These are phyloP conservation scores for Sporothrix brunneoviolacea DNA, from an alignment of 2,329 filamentous ascomycete genomes.

Conservation along the genomic window DNA sequence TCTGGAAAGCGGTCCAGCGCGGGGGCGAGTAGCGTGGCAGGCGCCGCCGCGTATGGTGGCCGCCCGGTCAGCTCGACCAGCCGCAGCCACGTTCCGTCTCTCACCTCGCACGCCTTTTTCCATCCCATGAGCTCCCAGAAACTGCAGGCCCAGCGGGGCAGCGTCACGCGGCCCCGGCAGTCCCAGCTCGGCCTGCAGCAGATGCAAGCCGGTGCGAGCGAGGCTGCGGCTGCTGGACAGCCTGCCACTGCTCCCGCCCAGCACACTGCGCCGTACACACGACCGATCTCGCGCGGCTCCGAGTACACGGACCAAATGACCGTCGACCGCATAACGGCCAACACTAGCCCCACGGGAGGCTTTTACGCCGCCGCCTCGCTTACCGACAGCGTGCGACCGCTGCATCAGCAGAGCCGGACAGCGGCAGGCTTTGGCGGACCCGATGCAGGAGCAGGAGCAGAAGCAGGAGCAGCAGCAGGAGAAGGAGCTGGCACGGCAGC, in stretches of 20 bases:
- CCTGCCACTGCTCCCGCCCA: constrained; percentile 27
- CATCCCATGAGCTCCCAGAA: constrained; percentile 95
- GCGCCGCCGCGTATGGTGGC: constrained; percentile 30
- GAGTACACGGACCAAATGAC: constrained; percentile 71
- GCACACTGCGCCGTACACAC: constrained; percentile 38
- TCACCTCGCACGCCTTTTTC: constrained; percentile 88
- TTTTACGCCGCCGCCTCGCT: constrained; percentile 55
- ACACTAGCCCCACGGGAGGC: constrained; percentile 63
- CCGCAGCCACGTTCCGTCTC: constrained; percentile 80
- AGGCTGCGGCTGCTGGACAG: neutral
- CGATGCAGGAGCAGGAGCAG: constrained; percentile 18
- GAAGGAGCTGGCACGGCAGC: constrained; percentile 17
- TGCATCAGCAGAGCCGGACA: constrained; percentile 46
- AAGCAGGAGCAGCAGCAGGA: neutral
- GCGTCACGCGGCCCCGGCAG: constrained; percentile 32
- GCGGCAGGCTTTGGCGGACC: constrained; percentile 12
- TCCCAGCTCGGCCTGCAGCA: constrained; percentile 19
- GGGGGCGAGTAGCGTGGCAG: constrained; percentile 24
- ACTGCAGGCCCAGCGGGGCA: constrained; percentile 79
- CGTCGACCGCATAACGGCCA: constrained; percentile 63
- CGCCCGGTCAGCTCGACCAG: constrained; percentile 63
- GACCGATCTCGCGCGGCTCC: constrained; percentile 70
- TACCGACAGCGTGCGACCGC: constrained; percentile 70
- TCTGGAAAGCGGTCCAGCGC: constrained; percentile 39
- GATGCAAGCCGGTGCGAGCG: neutral